Evolutionary conservation across 805 yeast genomes (phyloP).

Genomic region (Saccharomycopsis guyanensis): DNA sequence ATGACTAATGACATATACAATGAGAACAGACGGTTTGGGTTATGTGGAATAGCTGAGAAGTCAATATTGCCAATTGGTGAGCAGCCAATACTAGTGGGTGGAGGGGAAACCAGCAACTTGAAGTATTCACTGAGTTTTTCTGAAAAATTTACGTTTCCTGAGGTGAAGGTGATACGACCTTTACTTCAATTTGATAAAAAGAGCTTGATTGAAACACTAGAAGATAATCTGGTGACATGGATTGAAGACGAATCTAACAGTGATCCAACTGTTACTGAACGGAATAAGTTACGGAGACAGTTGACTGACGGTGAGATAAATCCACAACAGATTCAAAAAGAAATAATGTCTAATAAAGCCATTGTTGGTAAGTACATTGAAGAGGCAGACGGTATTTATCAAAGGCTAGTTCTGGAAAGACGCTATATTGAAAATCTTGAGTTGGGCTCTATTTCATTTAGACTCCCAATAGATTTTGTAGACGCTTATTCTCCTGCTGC

Average conservation of each 20-base stretch:
- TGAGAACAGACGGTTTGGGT: slow-evolving; percentile 22
- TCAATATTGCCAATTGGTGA: not conserved
- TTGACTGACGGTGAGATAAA: too few species aligned
- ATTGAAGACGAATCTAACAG: slow-evolving; percentile 36
- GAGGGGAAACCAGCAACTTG: too few species aligned
- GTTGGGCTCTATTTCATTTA: slow-evolving; percentile 3
- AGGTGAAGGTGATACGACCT: slow-evolving; percentile 29
- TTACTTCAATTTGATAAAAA: slow-evolving; percentile 29
- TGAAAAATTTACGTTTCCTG: too few species aligned
- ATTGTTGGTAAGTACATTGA: not conserved
- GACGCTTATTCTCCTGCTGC: not conserved
- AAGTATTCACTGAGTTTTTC: too few species aligned
- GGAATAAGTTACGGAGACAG: slow-evolving; percentile 26
- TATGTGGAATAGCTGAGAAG: not conserved
- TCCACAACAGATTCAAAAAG: too few species aligned
- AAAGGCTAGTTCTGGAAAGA: too few species aligned
- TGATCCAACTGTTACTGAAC: slow-evolving; percentile 30
- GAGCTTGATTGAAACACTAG: slow-evolving; percentile 28
- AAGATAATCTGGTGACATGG: slow-evolving; percentile 27
- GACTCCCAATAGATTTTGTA: not conserved
- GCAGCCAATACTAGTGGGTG: not conserved
- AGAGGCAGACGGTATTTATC: not conserved
- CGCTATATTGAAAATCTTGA: not conserved
- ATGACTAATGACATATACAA: slow-evolving; percentile 26
- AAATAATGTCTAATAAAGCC: not conserved